phyloP scores from a whole-genome alignment of 805 yeast genomes.

The Ogataea thermomethanolica region DNA sequence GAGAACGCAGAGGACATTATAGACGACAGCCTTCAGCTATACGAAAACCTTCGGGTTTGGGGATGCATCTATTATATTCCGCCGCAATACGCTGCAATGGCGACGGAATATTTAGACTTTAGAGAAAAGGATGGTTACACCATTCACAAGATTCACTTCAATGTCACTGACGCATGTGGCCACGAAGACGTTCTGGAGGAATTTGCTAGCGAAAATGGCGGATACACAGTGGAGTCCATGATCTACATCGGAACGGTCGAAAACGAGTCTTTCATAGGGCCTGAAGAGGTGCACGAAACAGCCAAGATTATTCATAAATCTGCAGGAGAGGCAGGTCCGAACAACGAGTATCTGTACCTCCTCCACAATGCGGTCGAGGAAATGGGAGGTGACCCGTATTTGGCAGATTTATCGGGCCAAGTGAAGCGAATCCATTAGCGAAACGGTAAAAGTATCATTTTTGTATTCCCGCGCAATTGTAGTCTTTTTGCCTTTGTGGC shows the following conservation, averaged over 20 bases:
- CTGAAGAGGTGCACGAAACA: constrained; percentile 57
- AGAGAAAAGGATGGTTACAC: constrained; percentile 91
- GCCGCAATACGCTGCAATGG: constrained; percentile 56
- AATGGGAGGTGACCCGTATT: constrained; percentile 41
- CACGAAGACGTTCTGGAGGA: constrained; percentile 22
- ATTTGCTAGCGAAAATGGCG: constrained; percentile 36
- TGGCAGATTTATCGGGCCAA: constrained; percentile 25
- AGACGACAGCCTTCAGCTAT: constrained; percentile 24
- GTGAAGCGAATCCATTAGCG: not conserved
- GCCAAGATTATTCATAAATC: constrained; percentile 56
- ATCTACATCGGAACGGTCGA: constrained; percentile 83
- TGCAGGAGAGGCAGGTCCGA: constrained; percentile 79
- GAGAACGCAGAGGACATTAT: constrained; percentile 16
- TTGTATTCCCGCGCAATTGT: constrained; percentile 7
- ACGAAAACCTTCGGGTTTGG: constrained; percentile 54
- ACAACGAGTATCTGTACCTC: constrained; percentile 62
- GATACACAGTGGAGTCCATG: constrained; percentile 46
- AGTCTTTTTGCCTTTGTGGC: not conserved
- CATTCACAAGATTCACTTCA: constrained; percentile 61
- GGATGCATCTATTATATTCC: constrained; percentile 84
- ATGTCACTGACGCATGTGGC: constrained; percentile 34
- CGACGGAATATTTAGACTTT: constrained; percentile 65
- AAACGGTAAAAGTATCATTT: not conserved
- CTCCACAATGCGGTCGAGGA: constrained; percentile 48
- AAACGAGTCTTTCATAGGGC: constrained; percentile 82